These are phyloP conservation scores for Pseudogymnoascus sp. DNA, from an alignment of 2,329 filamentous ascomycete species.

Conservation along the genomic window DNA sequence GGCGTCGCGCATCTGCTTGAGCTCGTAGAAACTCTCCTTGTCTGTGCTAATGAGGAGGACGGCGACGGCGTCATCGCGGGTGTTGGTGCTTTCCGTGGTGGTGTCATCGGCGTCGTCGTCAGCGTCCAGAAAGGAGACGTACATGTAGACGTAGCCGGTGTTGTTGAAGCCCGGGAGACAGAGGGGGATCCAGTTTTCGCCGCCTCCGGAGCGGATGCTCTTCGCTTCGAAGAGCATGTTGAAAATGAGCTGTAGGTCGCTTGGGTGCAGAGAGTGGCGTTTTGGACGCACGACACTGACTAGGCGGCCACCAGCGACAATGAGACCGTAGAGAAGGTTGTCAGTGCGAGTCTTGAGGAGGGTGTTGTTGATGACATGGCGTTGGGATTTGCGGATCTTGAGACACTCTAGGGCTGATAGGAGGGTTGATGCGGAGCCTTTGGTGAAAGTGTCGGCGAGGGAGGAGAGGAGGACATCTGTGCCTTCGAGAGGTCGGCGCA, in stretches of 20 bases:
- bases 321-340: constrained; percentile 80
- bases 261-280: constrained; percentile 89
- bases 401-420: constrained; percentile 88
- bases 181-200: constrained; percentile 95
- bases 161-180: constrained; percentile 97
- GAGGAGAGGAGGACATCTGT: constrained; percentile 88
- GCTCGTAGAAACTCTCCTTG: constrained; percentile 85
- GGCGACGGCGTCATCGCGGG: constrained; percentile 71
- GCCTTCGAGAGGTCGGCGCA: constrained; percentile 80
- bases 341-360: constrained; percentile 70
- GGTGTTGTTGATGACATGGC: constrained; percentile 76
- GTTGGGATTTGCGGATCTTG: constrained; percentile 81
- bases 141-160: constrained; percentile 96
- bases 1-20: constrained; percentile 63
- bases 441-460: constrained; percentile 87
- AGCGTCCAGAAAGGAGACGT: constrained; percentile 80
- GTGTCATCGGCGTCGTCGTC: constrained; percentile 36
- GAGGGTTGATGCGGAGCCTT: constrained; percentile 79
- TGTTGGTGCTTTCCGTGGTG: constrained; percentile 47
- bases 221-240: constrained; percentile 98
- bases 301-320: constrained; percentile 84
- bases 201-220: constrained; percentile 79
- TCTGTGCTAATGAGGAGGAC: constrained; percentile 87
- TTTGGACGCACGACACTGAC: constrained; percentile 84
- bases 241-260: constrained; percentile 92